phyloP scores from a whole-genome alignment of 1,284 basidiomycete species.

The Cystobasidiaceae sp. region DNA sequence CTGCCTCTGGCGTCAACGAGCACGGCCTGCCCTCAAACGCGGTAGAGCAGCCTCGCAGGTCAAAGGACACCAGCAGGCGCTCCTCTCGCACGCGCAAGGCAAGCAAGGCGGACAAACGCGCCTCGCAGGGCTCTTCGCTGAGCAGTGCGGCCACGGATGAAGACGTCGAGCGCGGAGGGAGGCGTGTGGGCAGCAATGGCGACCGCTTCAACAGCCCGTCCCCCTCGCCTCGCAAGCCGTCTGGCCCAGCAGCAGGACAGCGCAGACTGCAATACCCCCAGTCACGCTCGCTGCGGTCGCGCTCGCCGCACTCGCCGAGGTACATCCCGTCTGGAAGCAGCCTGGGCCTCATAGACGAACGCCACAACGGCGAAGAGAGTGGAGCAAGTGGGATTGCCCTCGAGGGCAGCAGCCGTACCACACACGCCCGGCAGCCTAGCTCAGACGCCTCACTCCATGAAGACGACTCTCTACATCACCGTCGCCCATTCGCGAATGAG shows the following conservation, averaged over 20 bases:
- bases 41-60: too few relatives aligned
- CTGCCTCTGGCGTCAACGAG: slow-evolving; percentile 26
- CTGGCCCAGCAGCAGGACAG: neutral
- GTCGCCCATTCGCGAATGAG: neutral
- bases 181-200: neutral
- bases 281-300: too few relatives aligned
- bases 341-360: neutral
- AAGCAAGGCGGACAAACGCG: too few relatives aligned
- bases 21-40: slow-evolving; percentile 6
- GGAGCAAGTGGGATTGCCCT: too few relatives aligned
- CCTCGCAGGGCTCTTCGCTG: slow-evolving; percentile 32
- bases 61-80: too few relatives aligned
- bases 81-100: too few relatives aligned
- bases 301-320: neutral
- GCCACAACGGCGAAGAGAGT: too few relatives aligned
- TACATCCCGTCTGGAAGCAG: slow-evolving; percentile 1
- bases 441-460: neutral
- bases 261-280: neutral
- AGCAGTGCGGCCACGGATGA: slow-evolving; percentile 37
- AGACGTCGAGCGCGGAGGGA: neutral
- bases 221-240: neutral
- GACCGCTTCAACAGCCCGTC: neutral
- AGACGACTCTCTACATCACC: neutral
- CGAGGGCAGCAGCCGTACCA: neutral
- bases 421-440: neutral